These are phyloP conservation scores for Neckera pumila DNA, from an alignment of 225 moss, liverwort and hornwort genomes.

Conservation along the genomic window DNA sequence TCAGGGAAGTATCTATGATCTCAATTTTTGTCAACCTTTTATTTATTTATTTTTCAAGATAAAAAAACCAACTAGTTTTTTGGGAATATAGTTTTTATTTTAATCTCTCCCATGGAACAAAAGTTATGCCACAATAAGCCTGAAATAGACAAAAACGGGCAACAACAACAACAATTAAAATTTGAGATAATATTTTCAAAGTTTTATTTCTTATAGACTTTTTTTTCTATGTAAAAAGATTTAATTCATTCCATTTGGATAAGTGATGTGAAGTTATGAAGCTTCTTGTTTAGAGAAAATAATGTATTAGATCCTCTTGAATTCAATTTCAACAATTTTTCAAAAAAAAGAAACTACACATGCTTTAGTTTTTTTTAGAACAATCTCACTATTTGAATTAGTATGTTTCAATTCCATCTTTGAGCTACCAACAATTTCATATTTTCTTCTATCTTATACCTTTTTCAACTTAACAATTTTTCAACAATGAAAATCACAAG, in stretches of 20 bases:
- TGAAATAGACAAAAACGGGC: fast-evolving
- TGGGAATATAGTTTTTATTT: neutral
- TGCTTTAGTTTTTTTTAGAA: no score
- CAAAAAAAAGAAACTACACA: no score
- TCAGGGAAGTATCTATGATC: neutral
- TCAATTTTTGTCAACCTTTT: no score
- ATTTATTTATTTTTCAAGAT: no score
- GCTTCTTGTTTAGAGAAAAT: neutral
- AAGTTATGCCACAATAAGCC: neutral
- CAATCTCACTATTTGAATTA: neutral
- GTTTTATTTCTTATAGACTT: neutral
- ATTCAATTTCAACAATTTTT: no score
- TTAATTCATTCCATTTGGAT: neutral
- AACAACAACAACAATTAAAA: neutral
- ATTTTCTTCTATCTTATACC: neutral
- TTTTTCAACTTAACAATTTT: neutral
- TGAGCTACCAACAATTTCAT: neutral
- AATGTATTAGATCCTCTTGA: no score
- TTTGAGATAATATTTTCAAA: neutral
- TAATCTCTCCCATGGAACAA: fast-evolving
- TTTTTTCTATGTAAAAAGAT: neutral
- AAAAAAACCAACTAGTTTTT: fast-evolving
- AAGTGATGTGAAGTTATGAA: neutral
- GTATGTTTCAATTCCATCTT: neutral
- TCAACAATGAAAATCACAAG: neutral